phyloP scores from a whole-genome alignment of 2,329 filamentous ascomycete species.

The Lasiodiplodia citricola region DNA sequence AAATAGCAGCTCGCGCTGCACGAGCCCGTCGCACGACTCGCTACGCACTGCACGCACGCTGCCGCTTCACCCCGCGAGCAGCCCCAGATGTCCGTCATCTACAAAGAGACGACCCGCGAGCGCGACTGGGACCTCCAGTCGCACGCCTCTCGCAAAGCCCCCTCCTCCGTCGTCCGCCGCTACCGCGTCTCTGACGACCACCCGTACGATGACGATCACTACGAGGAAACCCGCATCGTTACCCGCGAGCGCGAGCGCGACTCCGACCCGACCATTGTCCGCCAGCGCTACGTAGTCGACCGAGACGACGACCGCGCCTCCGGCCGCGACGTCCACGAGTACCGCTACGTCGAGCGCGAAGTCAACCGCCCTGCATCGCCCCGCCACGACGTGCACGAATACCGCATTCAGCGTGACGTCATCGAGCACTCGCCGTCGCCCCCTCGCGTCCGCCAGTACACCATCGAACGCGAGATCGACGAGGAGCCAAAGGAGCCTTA shows the following conservation, averaged over 20 bases:
- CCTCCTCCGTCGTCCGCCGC: constrained; percentile 63
- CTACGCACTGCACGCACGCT: constrained; percentile 23
- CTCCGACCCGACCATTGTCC: constrained; percentile 22
- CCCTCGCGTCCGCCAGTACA: constrained; percentile 40
- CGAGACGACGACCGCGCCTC: constrained; percentile 29
- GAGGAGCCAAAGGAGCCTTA: constrained; percentile 47
- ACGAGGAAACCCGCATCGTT: constrained; percentile 56
- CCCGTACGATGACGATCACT: constrained; percentile 47
- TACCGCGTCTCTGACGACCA: constrained; percentile 62
- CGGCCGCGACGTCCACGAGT: constrained; percentile 41
- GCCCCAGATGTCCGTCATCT: constrained; percentile 51
- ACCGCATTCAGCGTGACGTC: constrained; percentile 58
- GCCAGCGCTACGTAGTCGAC: constrained; percentile 19
- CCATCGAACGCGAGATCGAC: constrained; percentile 52
- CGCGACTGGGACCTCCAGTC: constrained; percentile 50
- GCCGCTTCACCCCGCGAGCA: constrained; percentile 10
- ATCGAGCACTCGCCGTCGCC: constrained; percentile 53
- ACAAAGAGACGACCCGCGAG: constrained; percentile 48
- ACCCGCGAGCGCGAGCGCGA: constrained; percentile 36
- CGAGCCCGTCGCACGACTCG: constrained; percentile 20
- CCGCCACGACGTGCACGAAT: constrained; percentile 55
- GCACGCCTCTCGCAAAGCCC: constrained; percentile 39
- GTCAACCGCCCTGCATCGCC: constrained; percentile 42
- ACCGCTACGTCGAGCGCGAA: constrained; percentile 42
- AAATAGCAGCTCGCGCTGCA: constrained; percentile 8